phyloP scores from a whole-genome alignment of 352 stramenopile species.

The Aphanomyces cochlioides region DNA sequence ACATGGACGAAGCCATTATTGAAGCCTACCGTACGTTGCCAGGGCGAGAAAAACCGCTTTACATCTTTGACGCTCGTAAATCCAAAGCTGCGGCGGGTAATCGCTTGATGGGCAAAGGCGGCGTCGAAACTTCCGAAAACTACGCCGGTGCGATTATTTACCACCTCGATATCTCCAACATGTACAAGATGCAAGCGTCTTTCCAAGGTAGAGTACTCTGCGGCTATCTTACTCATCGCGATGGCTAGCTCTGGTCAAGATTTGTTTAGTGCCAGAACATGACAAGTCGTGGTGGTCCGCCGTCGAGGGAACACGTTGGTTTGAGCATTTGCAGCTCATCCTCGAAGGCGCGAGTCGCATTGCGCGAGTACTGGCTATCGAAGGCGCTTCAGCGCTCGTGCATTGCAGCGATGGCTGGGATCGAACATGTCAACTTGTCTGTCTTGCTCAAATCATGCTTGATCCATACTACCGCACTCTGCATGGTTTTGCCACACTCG shows the following conservation, averaged over 20 bases:
- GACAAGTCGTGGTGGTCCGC: conserved; percentile 67
- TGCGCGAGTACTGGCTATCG: conserved; percentile 77
- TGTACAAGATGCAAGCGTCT: conserved; percentile 89
- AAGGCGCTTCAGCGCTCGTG: conserved; percentile 76
- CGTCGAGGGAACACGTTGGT: conserved; percentile 70
- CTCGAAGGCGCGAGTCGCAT: conserved; percentile 80
- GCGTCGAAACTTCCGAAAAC: conserved; percentile 81
- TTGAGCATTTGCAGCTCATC: conserved; percentile 80
- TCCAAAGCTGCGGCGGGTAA: conserved; percentile 88
- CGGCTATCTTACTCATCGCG: no score
- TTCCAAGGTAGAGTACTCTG: conserved; percentile 33
- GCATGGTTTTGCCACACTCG: conserved; percentile 65
- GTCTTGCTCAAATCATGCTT: conserved; percentile 82
- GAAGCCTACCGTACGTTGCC: conserved; percentile 1
- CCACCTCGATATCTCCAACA: conserved; percentile 90
- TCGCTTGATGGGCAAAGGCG: conserved; percentile 86
- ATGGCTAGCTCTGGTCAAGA: conserved; percentile 54
- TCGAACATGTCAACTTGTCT: conserved; percentile 71
- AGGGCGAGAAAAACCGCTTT: conserved; percentile 43
- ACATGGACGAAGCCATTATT: conserved; percentile 23
- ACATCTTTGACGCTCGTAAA: conserved; percentile 90
- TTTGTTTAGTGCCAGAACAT: conserved; percentile 64
- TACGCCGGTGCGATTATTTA: conserved; percentile 73
- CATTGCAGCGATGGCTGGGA: conserved; percentile 89
- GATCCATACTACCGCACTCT: conserved; percentile 86